phyloP scores from a whole-genome alignment of 352 stramenopile genomes.

The Phytophthora idaei region DNA sequence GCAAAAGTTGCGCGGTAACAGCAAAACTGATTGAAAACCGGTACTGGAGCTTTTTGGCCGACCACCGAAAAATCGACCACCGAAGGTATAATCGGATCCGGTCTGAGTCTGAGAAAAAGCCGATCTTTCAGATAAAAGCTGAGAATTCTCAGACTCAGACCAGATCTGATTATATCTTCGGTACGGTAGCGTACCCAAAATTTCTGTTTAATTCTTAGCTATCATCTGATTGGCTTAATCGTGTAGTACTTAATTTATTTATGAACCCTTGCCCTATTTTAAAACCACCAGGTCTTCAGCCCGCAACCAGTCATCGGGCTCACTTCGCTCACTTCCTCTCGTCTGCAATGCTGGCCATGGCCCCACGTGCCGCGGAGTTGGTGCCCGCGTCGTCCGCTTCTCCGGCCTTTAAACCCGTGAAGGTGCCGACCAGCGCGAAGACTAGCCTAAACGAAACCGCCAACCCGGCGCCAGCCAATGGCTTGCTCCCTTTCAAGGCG shows the following conservation, averaged over 20 bases:
- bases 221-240: conserved; percentile 11
- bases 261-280: conserved; percentile 20
- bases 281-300: conserved; percentile 3
- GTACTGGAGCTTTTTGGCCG: too few species aligned
- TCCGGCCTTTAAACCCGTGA: conserved; percentile 17
- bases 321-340: conserved; percentile 21
- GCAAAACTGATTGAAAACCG: too few species aligned
- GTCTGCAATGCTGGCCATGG: conserved; percentile 32
- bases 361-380: conserved; percentile 17
- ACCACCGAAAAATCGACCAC: too few species aligned
- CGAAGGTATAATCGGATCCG: too few species aligned
- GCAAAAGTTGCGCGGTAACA: too few species aligned
- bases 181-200: too few species aligned
- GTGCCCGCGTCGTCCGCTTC: conserved; percentile 1
- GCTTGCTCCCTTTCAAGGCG: conserved; percentile 49
- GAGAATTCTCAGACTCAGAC: too few species aligned
- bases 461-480: conserved; percentile 10
- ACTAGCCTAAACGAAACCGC: conserved; percentile 21
- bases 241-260: conserved; percentile 15
- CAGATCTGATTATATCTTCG: too few species aligned
- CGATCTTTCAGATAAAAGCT: too few species aligned
- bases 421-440: neutral
- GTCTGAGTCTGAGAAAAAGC: too few species aligned
- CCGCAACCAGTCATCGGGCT: conserved; percentile 24
- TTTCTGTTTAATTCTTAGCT: neutral